These are phyloP conservation scores for Aspergillus olivimuriae DNA, from an alignment of 495 filamentous ascomycete species.

Conservation along the genomic window DNA sequence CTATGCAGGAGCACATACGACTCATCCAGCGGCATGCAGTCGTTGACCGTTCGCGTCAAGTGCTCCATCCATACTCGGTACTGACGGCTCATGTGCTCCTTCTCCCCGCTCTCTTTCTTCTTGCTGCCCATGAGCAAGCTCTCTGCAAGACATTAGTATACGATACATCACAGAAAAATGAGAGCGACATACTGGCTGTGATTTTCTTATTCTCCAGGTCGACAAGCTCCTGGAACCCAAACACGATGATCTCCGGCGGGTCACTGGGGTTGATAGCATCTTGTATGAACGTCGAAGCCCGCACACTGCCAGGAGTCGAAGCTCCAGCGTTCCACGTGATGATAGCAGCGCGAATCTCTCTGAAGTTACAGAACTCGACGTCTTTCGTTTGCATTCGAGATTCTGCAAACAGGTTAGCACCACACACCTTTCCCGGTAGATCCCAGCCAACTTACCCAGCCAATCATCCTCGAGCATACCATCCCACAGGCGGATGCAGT, in stretches of 20 bases:
- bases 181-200: slow-evolving; percentile 67
- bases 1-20: slow-evolving; percentile 83
- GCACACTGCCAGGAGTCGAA: slow-evolving; percentile 73
- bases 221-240: slow-evolving; percentile 96
- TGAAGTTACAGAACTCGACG: slow-evolving; percentile 73
- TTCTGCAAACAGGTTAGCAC: slow-evolving; percentile 50
- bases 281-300: slow-evolving; percentile 70
- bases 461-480: slow-evolving; percentile 91
- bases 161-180: background rate
- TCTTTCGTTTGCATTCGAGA: slow-evolving; percentile 78
- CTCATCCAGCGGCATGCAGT: slow-evolving; percentile 70
- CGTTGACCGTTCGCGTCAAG: slow-evolving; percentile 71
- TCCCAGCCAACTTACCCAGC: slow-evolving; percentile 50
- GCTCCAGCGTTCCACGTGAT: slow-evolving; percentile 98
- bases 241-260: slow-evolving; percentile 84
- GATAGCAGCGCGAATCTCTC: slow-evolving; percentile 68
- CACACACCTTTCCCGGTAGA: no score
- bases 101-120: slow-evolving; percentile 82
- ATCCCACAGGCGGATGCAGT: slow-evolving; percentile 82
- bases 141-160: slow-evolving; percentile 41
- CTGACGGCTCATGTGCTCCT: slow-evolving; percentile 94
- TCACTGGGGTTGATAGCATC: slow-evolving; percentile 63
- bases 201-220: slow-evolving; percentile 95
- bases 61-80: slow-evolving; percentile 95
- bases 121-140: slow-evolving; percentile 61